phyloP scores from a whole-genome alignment of 179 eudicot species.

The Silene coronaria region DNA sequence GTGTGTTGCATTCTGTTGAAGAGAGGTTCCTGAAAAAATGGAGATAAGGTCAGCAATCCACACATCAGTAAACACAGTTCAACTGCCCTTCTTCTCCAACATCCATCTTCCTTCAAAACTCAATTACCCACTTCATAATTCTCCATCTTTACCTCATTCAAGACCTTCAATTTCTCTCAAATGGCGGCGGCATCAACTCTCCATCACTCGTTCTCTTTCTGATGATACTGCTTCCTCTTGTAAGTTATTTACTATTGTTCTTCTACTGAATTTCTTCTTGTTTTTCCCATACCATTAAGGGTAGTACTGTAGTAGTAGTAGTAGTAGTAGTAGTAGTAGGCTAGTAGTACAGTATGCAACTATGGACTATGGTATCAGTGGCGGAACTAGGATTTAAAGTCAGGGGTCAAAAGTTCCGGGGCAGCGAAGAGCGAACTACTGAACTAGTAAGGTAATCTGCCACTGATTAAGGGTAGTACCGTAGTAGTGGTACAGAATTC shows the following conservation, averaged over 20 bases:
- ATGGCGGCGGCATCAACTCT: slow-evolving; percentile 27
- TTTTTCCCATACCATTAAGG: background rate
- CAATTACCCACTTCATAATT: slow-evolving; percentile 4
- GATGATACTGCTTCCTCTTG: slow-evolving; percentile 21
- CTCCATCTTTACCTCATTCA: background rate
- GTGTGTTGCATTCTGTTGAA: background rate
- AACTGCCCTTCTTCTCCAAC: background rate
- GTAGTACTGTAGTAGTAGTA: too few relatives aligned
- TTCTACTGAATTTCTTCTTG: background rate
- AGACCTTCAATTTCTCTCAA: slow-evolving; percentile 8
- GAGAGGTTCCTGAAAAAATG: slow-evolving; percentile 15
- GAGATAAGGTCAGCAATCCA: slow-evolving; percentile 27
- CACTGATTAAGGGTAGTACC: too few relatives aligned
- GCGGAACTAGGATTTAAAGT: background rate
- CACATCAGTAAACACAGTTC: background rate
- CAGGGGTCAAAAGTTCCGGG: too few relatives aligned
- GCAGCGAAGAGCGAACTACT: too few relatives aligned
- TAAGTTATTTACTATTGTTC: slow-evolving; percentile 7
- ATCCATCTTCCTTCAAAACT: background rate
- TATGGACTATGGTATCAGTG: background rate
- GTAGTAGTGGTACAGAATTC: too few relatives aligned
- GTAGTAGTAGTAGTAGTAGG: too few relatives aligned
- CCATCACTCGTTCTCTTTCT: slow-evolving; percentile 17
- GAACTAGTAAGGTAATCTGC: background rate
- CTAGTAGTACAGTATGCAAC: too few relatives aligned